phyloP scores from a whole-genome alignment of 2,329 filamentous ascomycete species.

The Stachybotrys elegans region DNA sequence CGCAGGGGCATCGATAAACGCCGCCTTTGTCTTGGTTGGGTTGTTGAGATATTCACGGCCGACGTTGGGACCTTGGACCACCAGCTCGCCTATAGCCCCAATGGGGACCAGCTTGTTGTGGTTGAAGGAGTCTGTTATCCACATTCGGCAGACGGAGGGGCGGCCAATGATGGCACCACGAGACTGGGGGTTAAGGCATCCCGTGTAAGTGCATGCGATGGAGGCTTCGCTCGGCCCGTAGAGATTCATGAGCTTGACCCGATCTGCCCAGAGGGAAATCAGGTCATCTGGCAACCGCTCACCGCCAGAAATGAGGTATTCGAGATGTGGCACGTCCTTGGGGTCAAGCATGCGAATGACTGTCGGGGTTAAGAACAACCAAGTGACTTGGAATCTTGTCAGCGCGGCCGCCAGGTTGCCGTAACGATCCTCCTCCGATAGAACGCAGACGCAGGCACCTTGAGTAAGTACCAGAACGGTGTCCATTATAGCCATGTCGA shows the following conservation, averaged over 20 bases:
- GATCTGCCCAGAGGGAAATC: neutral
- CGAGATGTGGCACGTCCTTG: conserved; percentile 5
- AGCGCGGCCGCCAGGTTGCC: conserved; percentile 8
- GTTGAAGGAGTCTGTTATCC: conserved; percentile 6
- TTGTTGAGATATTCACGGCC: conserved; percentile 42
- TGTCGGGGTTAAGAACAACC: conserved; percentile 7
- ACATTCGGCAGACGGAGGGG: conserved; percentile 1
- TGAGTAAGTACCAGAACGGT: conserved; percentile 5
- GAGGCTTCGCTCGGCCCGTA: conserved; percentile 5
- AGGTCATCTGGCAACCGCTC: conserved; percentile 3
- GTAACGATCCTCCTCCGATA: conserved; percentile 9
- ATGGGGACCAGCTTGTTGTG: conserved; percentile 14
- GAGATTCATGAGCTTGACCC: conserved; percentile 23
- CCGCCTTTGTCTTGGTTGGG: conserved; percentile 19
- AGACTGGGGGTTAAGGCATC: neutral
- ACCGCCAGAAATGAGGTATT: conserved; percentile 4
- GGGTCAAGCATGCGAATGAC: conserved; percentile 5
- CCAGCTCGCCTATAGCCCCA: conserved; percentile 22
- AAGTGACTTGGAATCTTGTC: conserved; percentile 5
- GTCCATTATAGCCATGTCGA: conserved; percentile 10
- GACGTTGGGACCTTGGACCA: conserved; percentile 37
- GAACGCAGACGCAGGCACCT: conserved; percentile 9
- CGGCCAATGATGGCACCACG: conserved; percentile 1
- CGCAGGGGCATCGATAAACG: conserved; percentile 26
- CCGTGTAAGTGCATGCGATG: conserved; percentile 1